Evolutionary conservation across 306 rosid species (phyloP), one percentile per base, ranked within the genome.

Genomic region (Casuarina equisetifolia): DNA sequence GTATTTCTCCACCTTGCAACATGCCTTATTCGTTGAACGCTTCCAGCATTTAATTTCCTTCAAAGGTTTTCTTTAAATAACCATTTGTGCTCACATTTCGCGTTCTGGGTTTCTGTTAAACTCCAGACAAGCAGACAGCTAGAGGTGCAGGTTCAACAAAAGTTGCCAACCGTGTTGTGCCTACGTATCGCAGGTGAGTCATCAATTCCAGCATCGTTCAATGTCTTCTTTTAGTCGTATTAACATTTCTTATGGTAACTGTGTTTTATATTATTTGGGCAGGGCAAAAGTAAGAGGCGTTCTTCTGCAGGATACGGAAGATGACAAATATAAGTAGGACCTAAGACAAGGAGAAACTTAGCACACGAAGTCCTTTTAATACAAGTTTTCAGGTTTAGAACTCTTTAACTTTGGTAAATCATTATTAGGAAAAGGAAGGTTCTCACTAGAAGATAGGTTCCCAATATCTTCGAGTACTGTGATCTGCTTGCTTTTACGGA

Each of bases 271-370:
- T 74, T 45, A 74, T 49, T 82, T 79, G 74, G 38, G 79, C 94
- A 89, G 97, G 88, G 84, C 96, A 63, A 93, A 87, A 83, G 85
- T 90, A 69, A 84, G 96, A 80, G 97, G 96, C 25, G 96, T 85
- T 16, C 76, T 89, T 76, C 83, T 93, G 84, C 90, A 79, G 74
- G 88, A 88, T 83, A 81, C 85, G 2, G 96, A 82, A 38, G 88
- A 83, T 52, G 86, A 75, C 62, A 84, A 87, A 46, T 48, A 64
- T 61, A 73, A 59, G 49, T 81, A 74, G 69, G 54, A 73, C 75
- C 82, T 51, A 58, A 67, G 71, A 40, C 17, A 7, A 16, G 46
- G 36, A 50, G 42, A 66, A 35, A 12, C 4, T 35, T 36, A 4
- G 69, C 6, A 40, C 74, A 11, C 68, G 45, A n/a, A 5, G 78